Evolutionary conservation across 2,329 filamentous ascomycete genomes (phyloP).

Genomic region (Paraphaeosphaeria minitans): DNA sequence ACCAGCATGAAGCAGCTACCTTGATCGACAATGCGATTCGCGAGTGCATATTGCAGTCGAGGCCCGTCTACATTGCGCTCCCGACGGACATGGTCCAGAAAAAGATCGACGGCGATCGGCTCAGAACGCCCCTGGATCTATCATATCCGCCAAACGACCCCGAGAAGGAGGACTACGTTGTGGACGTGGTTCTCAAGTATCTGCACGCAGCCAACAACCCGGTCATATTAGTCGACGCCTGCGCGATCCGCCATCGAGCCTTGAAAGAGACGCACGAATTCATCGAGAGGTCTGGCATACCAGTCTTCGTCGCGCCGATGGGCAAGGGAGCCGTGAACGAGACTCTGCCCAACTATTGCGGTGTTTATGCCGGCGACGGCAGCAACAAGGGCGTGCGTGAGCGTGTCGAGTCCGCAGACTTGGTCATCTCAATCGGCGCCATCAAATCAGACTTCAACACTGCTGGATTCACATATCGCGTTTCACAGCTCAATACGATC

Average conservation of each 20-base stretch:
- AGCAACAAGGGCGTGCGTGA: constrained; percentile 68
- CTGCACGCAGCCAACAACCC: constrained; percentile 75
- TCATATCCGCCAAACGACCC: constrained; percentile 67
- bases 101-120: constrained; percentile 74
- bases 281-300: constrained; percentile 73
- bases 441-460: constrained; percentile 82
- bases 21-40: constrained; percentile 79
- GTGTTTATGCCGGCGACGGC: constrained; percentile 82
- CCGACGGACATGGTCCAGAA: constrained; percentile 80
- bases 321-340: constrained; percentile 86
- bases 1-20: constrained; percentile 70
- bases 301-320: constrained; percentile 89
- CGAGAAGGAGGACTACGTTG: constrained; percentile 80
- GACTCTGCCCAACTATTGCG: constrained; percentile 74
- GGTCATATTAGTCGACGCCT: constrained; percentile 81
- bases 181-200: constrained; percentile 75
- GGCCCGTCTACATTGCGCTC: constrained; percentile 83
- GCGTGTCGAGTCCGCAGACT: constrained; percentile 70
- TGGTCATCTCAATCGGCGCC: constrained; percentile 72
- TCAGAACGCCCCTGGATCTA: constrained; percentile 74
- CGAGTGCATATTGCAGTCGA: constrained; percentile 73
- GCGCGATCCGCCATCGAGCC: constrained; percentile 76
- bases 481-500: constrained; percentile 77
- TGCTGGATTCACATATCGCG: constrained; percentile 79
- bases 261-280: constrained; percentile 74